Percentiles rank a stretch among this genome's conserved stretches.
Evolutionary conservation across 1,139 yeast genomes (phyloP).

Genomic region (Blastobotrys aristatus): DNA sequence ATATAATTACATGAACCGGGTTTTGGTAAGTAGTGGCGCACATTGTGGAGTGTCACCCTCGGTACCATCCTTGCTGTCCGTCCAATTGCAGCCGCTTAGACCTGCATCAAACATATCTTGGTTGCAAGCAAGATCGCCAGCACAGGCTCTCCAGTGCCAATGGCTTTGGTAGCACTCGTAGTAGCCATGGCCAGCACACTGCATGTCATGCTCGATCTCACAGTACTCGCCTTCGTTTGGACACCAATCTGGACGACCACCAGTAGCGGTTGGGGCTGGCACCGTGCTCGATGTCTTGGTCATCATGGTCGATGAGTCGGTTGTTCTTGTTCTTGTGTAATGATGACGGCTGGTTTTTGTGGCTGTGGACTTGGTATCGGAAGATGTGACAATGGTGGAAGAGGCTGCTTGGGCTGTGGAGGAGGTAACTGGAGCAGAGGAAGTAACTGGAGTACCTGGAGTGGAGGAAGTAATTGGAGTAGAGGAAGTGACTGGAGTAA

Average conservation of each 20-base stretch:
- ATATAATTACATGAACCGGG: too few relatives aligned
- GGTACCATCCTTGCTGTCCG: not conserved
- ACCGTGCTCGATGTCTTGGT: not conserved
- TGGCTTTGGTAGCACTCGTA: not conserved
- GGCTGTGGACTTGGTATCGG: not conserved
- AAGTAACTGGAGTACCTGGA: not conserved
- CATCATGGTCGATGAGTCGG: not conserved
- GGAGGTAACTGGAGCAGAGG: not conserved
- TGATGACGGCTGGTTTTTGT: not conserved
- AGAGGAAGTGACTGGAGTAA: not conserved
- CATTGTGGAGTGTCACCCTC: slow-evolving; percentile 2
- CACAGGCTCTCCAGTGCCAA: not conserved
- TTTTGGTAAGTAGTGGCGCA: too few relatives aligned
- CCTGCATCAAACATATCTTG: not conserved
- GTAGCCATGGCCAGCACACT: not conserved
- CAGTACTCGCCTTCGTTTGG: not conserved
- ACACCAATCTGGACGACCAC: not conserved
- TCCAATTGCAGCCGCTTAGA: not conserved
- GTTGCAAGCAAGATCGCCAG: not conserved
- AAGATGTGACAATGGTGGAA: not conserved
- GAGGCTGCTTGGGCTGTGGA: not conserved
- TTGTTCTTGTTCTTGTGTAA: not conserved
- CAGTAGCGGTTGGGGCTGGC: not conserved
- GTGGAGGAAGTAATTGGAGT: not conserved
- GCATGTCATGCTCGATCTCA: not conserved